Evolutionary conservation across 2,329 filamentous ascomycete genomes (phyloP), one percentile per base, ranked within the genome.

Genomic region (Penicillium sp.): DNA sequence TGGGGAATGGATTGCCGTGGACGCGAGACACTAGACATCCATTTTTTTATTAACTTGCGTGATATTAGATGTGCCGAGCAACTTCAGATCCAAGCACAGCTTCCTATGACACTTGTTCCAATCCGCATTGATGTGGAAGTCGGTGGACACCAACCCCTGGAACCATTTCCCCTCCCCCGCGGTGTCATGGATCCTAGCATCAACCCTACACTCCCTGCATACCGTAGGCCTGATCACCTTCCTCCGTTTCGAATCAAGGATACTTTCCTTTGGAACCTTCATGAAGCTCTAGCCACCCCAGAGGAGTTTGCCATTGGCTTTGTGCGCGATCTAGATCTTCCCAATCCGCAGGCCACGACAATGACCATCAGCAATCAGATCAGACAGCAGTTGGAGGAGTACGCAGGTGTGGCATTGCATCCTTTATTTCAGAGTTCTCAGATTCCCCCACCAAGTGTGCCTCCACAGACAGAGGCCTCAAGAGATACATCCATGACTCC

Each of bases 81-180:
- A 68, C 77, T 85, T 54, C 79, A 86, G 63, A 81, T 84, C 26
- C 86, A 88, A 71, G 87, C 91, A 35, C 86, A 86, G 49, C 84
- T 99, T 35, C 95, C 95, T 5, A 83, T 96, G 50, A 96, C 91
- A 1, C 82, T 98, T 52, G 93, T 99, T 58, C 95, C 95, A 19
- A 97, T 99, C 68, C 90, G 93, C 58, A 96, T 99, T 75, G 95
- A 99, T 71, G 83, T 98, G 72, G 93, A 98, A 71, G 88, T 99
- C 31, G 88, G 91, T 48, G 81, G 91, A 55, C 95, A 77, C 67
- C 78, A 77, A 54, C 79, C 79, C 16, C 67, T 76, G 24, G 75
- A 80, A 53, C 79, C 79, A 2, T 79, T 80, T 53, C 76, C 77
- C 35, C 61, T 80, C 46, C 78, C 79, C 21, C 73, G 77, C 52